phyloP scores from a whole-genome alignment of 2,329 filamentous ascomycete species.

The Diaporthe sp. region DNA sequence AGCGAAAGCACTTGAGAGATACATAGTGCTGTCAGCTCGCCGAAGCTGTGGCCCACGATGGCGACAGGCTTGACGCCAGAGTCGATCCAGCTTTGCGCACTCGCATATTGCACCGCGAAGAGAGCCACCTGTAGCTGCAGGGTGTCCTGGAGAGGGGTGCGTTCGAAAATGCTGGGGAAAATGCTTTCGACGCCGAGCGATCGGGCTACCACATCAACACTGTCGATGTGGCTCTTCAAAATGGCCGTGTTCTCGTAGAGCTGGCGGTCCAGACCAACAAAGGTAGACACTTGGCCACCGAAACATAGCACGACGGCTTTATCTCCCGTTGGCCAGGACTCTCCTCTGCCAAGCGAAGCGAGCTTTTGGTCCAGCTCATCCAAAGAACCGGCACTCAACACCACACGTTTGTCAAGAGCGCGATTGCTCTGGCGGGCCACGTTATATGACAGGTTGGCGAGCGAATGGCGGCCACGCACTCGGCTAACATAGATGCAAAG shows the following conservation, averaged over 20 bases:
- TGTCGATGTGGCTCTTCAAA: constrained; percentile 47
- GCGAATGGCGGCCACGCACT: not conserved
- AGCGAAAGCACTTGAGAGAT: constrained; percentile 51
- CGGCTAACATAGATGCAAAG: not conserved
- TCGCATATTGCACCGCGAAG: constrained; percentile 56
- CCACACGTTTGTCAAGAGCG: constrained; percentile 41
- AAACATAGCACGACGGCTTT: constrained; percentile 26
- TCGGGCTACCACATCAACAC: constrained; percentile 37
- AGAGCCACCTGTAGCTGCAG: constrained; percentile 55
- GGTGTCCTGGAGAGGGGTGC: constrained; percentile 41
- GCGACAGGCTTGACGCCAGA: constrained; percentile 47
- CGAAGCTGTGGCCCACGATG: constrained; percentile 58
- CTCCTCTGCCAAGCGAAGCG: not conserved
- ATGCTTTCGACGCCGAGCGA: constrained; percentile 47
- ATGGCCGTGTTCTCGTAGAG: constrained; percentile 48
- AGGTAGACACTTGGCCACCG: constrained; percentile 47
- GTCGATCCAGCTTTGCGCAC: constrained; percentile 53
- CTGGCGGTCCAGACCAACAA: constrained; percentile 47
- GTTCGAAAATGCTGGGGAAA: constrained; percentile 13
- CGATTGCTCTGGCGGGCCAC: constrained; percentile 49
- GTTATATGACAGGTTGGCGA: constrained; percentile 50
- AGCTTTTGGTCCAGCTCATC: constrained; percentile 43
- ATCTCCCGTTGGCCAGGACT: not conserved
- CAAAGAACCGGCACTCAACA: constrained; percentile 47
- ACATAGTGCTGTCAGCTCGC: constrained; percentile 57